These are phyloP conservation scores for Fragilaria crotonensis DNA, from an alignment of 108 stramenopile genomes.

Conservation along the genomic window DNA sequence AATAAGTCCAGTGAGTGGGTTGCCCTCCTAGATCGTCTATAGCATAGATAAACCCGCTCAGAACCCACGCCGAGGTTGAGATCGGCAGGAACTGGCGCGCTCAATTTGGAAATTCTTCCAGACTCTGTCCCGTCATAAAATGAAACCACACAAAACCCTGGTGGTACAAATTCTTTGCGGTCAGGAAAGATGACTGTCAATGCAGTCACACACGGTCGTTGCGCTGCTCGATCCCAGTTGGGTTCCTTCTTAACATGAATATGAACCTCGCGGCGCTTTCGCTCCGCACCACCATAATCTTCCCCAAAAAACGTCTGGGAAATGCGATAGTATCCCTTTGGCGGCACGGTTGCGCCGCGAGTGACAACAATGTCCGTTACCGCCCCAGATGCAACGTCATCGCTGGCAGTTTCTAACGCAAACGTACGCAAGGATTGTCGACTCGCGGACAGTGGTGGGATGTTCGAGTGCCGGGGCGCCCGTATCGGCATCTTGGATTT, in stretches of 20 bases:
- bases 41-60: constrained; percentile 72
- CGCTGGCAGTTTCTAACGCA: constrained; percentile 62
- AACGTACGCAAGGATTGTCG: too few relatives aligned
- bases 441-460: too few relatives aligned
- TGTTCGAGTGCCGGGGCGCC: constrained; percentile 7
- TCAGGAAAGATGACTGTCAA: constrained; percentile 76
- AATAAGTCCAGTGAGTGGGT: constrained; percentile 73
- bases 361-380: constrained; percentile 73
- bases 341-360: constrained; percentile 41
- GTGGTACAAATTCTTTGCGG: constrained; percentile 79
- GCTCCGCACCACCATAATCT: constrained; percentile 3
- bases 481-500: too few relatives aligned
- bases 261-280: constrained; percentile 28
- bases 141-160: constrained; percentile 75
- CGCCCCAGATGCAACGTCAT: constrained; percentile 50
- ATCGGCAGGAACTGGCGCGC: constrained; percentile 20
- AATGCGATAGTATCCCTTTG: constrained; percentile 69
- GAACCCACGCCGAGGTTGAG: constrained; percentile 37
- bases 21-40: constrained; percentile 84
- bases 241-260: constrained; percentile 79
- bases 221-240: constrained; percentile 83
- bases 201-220: constrained; percentile 80
- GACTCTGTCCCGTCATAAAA: constrained; percentile 15
- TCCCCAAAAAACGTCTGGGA: constrained; percentile 31
- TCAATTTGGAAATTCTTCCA: not conserved